A percentile compares a stretch with the other conserved stretches of the same genome.
phyloP scores from a whole-genome alignment of 305 asterid genomes.

The Stenogyne calaminthoides region DNA sequence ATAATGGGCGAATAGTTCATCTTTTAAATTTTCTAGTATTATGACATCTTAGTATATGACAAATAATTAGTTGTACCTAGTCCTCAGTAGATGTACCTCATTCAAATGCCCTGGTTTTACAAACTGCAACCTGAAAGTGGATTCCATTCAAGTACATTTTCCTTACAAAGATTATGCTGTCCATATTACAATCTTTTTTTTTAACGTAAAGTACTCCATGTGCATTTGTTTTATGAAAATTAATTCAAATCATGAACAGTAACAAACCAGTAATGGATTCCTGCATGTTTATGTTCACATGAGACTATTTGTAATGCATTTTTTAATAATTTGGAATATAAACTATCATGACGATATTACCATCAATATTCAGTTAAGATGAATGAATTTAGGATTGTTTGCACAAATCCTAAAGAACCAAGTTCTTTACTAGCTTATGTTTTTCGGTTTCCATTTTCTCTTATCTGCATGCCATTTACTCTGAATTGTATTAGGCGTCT shows the following conservation, averaged over 20 bases:
- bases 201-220: neutral
- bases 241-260: neutral
- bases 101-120: neutral
- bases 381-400: too few species aligned
- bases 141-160: neutral
- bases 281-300: neutral
- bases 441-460: neutral
- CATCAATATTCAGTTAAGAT: conserved; percentile 8
- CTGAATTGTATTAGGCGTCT: conserved; percentile 58
- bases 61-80: neutral
- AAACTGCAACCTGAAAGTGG: neutral
- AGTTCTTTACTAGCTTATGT: neutral
- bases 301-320: neutral
- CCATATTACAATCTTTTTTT: neutral
- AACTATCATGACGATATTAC: neutral
- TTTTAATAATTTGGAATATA: neutral
- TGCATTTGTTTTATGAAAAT: neutral
- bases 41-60: neutral
- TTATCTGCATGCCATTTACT: conserved; percentile 3
- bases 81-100: neutral
- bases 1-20: neutral
- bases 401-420: too few species aligned
- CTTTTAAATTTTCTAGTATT: neutral
- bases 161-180: neutral
- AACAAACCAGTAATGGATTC: neutral